phyloP scores from a whole-genome alignment of 2,329 filamentous ascomycete genomes.

The Neospermospora avenae region DNA sequence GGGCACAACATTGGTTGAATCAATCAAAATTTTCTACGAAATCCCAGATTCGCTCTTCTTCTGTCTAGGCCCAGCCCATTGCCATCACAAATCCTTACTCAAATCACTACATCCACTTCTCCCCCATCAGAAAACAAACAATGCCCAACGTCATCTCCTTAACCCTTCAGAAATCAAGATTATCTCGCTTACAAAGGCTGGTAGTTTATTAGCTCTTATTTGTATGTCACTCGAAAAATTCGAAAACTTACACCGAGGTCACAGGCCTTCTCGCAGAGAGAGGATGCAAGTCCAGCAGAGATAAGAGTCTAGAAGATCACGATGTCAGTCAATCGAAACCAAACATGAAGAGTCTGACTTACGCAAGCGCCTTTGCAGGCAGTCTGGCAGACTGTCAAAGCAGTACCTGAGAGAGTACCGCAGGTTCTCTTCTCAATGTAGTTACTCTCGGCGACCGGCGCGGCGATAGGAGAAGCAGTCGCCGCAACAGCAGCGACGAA shows the following conservation, averaged over 20 bases:
- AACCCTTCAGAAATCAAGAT: background rate
- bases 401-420: constrained; percentile 2
- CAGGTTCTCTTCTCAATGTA: constrained; percentile 11
- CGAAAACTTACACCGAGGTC: background rate
- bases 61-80: background rate
- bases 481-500: background rate
- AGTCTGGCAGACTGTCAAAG: constrained; percentile 5
- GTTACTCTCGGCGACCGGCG: background rate
- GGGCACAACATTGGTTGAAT: too few relatives aligned
- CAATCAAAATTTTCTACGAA: background rate
- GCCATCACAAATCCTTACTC: background rate
- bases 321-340: background rate
- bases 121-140: background rate
- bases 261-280: background rate
- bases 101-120: background rate
- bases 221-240: background rate
- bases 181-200: background rate
- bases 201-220: background rate
- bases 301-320: background rate
- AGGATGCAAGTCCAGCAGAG: background rate
- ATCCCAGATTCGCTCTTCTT: background rate
- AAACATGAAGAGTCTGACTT: background rate
- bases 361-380: constrained; percentile 11
- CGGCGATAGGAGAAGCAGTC: background rate
- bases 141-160: background rate